Evolutionary conservation across 2,329 filamentous ascomycete species (phyloP).

Genomic region (Ramularia endophylla): DNA sequence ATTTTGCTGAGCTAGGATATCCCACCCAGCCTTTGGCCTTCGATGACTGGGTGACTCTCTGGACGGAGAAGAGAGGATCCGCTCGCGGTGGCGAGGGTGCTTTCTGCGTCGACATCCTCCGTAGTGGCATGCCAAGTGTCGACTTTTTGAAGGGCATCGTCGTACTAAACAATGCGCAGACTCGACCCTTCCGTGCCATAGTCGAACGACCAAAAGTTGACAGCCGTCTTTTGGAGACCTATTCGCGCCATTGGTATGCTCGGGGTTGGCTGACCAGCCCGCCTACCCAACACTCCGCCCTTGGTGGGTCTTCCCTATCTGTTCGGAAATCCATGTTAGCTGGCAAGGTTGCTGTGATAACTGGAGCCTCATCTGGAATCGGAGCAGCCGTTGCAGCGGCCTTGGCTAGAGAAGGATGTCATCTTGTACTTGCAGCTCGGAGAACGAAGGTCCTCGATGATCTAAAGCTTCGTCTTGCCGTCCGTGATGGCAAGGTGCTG

Average conservation of each 20-base stretch:
- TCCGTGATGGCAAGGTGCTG: conserved; percentile 59
- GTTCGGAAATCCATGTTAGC: conserved; percentile 54
- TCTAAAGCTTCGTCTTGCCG: conserved; percentile 56
- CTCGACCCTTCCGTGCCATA: conserved; percentile 52
- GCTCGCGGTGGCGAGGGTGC: conserved; percentile 62
- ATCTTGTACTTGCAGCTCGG: conserved; percentile 66
- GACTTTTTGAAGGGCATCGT: conserved; percentile 66
- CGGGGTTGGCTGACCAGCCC: conserved; percentile 67
- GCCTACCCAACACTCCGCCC: conserved; percentile 48
- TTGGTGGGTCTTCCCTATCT: conserved; percentile 47
- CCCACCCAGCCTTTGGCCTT: conserved; percentile 60
- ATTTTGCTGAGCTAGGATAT: conserved; percentile 63
- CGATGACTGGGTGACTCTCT: conserved; percentile 68
- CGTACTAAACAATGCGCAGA: conserved; percentile 65
- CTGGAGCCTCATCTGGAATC: conserved; percentile 73
- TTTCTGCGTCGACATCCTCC: conserved; percentile 73
- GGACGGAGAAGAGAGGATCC: conserved; percentile 63
- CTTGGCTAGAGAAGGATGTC: conserved; percentile 63
- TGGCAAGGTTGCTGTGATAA: conserved; percentile 68
- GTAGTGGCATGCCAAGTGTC: conserved; percentile 71
- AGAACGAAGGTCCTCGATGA: conserved; percentile 62
- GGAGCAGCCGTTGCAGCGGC: conserved; percentile 67
- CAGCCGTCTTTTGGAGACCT: conserved; percentile 64
- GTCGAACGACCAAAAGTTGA: conserved; percentile 66
- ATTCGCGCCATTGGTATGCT: conserved; percentile 73